These are phyloP conservation scores for Trichoderma breve DNA, from an alignment of 2,329 filamentous ascomycete genomes.

Conservation along the genomic window DNA sequence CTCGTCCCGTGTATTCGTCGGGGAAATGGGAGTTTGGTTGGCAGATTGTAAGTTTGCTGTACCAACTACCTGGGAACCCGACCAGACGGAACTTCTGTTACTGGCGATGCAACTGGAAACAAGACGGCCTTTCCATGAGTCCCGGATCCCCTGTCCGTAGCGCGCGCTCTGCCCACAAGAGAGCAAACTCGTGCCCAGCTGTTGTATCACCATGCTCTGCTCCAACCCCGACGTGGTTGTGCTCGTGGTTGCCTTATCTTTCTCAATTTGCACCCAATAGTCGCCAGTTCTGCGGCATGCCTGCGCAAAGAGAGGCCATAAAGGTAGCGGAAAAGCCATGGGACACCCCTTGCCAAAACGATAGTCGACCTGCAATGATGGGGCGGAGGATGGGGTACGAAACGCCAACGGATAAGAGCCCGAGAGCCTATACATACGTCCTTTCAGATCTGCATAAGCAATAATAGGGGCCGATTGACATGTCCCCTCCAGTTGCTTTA, in stretches of 20 bases:
- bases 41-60: background rate
- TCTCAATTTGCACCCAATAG: background rate
- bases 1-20: background rate
- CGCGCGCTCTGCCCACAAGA: background rate
- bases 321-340: background rate
- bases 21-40: background rate
- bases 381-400: background rate
- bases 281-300: background rate
- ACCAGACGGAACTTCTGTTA: background rate
- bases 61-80: background rate
- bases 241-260: background rate
- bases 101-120: background rate
- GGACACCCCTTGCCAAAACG: background rate
- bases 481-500: background rate
- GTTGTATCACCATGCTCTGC: background rate
- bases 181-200: background rate
- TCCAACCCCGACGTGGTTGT: background rate
- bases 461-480: background rate
- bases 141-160: background rate
- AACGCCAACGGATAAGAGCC: background rate
- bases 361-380: background rate
- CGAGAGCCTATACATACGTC: background rate
- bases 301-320: background rate
- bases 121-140: background rate
- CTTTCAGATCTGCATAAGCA: slow-evolving; percentile 7